Evolutionary conservation across 1,284 basidiomycete species (phyloP), one percentile per base, ranked within the genome.

Genomic region (Trichosporon coremiiforme): DNA sequence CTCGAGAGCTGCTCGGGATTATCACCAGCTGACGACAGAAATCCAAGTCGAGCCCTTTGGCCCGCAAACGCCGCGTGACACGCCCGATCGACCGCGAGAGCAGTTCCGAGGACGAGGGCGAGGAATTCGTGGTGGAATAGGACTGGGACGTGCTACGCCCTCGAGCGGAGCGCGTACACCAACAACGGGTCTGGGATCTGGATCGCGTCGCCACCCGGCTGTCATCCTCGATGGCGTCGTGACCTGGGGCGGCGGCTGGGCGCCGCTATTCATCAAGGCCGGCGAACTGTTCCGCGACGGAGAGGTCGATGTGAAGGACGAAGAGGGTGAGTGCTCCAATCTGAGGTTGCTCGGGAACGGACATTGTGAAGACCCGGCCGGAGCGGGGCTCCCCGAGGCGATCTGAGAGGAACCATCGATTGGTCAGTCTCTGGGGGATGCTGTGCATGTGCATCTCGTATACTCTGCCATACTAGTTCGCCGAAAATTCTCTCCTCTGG

Each of bases 211-310:
- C 57, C 57, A 62, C 57, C 57, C 57, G 17, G 57, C 31, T 9
- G 33, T 62, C 29, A 35, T 62, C 17, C 20, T 22, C 22, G 66
- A 60, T 22, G 71, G 71, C 6, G 73, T 71, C 7, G 73, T 76
- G 15, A 75, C 68, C 3, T 83, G 79, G 78, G 80, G 80, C 64
- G 79, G 79, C 22, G 73, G 76, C 12, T 67, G 57, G 1, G 81
- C 80, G 17, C 82, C 83, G n/a, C 65, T 83, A 10, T 84, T 84
- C 70, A 77, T 84, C 38, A 84, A 83, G 72, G 83, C 81, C 25
- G 83, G 83, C 41, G 80, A 82, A 69, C 73, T 84, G 67, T 83
- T 84, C 76, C 78, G 78, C 47, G 79, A 82, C 22, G 82, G 81
- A 10, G 79, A 81, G 71, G 80, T 79, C 20, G 81, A 81, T 62